Evolutionary conservation across 495 filamentous ascomycete species (phyloP), one percentile per base, ranked within the genome.

Genomic region (Cudoniella acicularis): DNA sequence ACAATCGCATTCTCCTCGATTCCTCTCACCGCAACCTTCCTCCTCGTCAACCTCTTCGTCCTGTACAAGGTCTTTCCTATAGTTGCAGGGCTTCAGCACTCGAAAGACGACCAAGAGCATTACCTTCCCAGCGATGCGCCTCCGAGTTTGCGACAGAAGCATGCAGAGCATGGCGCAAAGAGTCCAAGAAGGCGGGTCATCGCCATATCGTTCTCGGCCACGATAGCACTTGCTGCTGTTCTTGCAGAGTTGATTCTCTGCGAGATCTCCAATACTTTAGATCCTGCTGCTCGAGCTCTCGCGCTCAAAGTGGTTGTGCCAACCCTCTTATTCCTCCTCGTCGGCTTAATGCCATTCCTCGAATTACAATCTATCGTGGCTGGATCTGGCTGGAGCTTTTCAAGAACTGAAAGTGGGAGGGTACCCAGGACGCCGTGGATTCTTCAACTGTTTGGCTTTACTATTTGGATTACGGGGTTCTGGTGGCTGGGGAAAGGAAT

Each of bases 241-340:
- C 75, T 94, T 13, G 87, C 81, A 13, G 87, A 90, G 70, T 67
- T 92, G 49, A 85, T 94, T 20, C 72, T 92, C 13, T 89, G 87
- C 60, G 89, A 94, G 69, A 87, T 94, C 50, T 83, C 85, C n/a
- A 87, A 87, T 59, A 77, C 83, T 6, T 73, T 91, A 30, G 78
- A 86, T 60, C 75, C 82, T 21, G 71, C 75, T 20, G 87, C 86
- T 23, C 77, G 90, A 21, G 75, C 73, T 3, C 62, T 83, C 18
- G 87, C 83, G 30, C 72, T 92, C 61, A 77, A 81, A 59, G 66
- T 84, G n/a, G 87, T 84, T 1, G 77, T 92, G 26, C 78, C 81
- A 3, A 77, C 79, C 20, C 71, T 93, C 17, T 69, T 92, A 11
- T 75, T 87, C 58, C 75, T 88, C 55, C 75, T 91, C 42, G 73